Percentiles rank a stretch among this genome's conserved stretches.
These are phyloP conservation scores for Globisporangium middletonii DNA, from an alignment of 352 stramenopile species.

Conservation along the genomic window DNA sequence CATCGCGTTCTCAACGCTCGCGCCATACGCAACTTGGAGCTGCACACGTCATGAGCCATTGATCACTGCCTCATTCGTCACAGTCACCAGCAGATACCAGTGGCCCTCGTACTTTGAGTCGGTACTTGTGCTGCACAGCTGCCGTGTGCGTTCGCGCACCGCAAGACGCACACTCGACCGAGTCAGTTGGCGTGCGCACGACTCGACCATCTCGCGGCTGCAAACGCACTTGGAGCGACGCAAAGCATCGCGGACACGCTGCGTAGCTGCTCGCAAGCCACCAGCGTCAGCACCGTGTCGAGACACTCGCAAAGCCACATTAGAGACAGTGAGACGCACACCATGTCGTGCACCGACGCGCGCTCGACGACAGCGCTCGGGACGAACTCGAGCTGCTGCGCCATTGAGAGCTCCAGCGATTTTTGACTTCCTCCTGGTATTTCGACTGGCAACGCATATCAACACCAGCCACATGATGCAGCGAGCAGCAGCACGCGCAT, in stretches of 20 bases:
- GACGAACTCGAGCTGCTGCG: conserved; percentile 21
- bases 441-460: neutral
- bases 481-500: neutral
- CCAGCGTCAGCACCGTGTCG: neutral
- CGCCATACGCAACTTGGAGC: conserved; percentile 34
- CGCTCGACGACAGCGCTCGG: conserved; percentile 45
- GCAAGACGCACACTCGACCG: conserved; percentile 27
- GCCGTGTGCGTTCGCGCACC: conserved; percentile 11
- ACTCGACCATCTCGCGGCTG: conserved; percentile 10
- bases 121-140: conserved; percentile 39
- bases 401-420: no score
- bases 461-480: no score
- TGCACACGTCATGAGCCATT: conserved; percentile 3
- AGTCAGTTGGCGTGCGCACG: neutral
- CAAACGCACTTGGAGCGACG: conserved; percentile 28
- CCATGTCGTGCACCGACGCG: conserved; percentile 43
- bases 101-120: conserved; percentile 28
- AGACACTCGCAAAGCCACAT: neutral
- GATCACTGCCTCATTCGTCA: neutral
- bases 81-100: neutral
- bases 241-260: conserved; percentile 42
- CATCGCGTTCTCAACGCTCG: conserved; percentile 28
- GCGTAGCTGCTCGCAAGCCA: conserved; percentile 25
- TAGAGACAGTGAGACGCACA: conserved; percentile 17
- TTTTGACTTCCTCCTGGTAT: no score